Percentiles rank a stretch among this genome's conserved stretches.
Evolutionary conservation across 352 stramenopile species (phyloP).

Genomic region (Phytophthora parvispora): DNA sequence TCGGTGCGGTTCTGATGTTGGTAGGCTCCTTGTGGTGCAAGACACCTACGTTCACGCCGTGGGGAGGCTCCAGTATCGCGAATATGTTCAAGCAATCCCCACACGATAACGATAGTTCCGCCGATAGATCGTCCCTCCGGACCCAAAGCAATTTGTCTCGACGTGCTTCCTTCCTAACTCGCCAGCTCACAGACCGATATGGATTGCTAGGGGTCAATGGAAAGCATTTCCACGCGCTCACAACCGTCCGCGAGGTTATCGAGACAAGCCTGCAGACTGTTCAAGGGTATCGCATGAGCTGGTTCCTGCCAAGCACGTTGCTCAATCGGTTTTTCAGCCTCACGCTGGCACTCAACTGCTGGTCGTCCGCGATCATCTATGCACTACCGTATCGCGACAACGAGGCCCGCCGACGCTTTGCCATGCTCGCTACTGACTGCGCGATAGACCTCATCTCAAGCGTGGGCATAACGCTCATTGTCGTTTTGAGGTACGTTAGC

Average conservation of each 20-base stretch:
- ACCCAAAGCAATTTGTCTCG: neutral
- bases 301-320: slow-evolving; percentile 19
- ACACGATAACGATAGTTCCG: neutral
- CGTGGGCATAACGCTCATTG: slow-evolving; percentile 26
- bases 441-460: slow-evolving; percentile 43
- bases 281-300: slow-evolving; percentile 50
- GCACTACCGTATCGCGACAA: slow-evolving; percentile 11
- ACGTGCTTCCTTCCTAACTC: neutral
- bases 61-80: neutral
- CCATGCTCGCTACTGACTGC: slow-evolving; percentile 37
- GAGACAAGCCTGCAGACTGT: slow-evolving; percentile 40
- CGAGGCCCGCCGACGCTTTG: slow-evolving; percentile 30
- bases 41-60: neutral
- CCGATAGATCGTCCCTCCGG: neutral
- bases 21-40: neutral
- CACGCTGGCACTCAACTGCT: slow-evolving; percentile 39
- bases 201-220: slow-evolving; percentile 32
- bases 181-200: neutral
- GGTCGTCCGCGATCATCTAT: slow-evolving; percentile 33
- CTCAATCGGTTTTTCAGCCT: slow-evolving; percentile 37
- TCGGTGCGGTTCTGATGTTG: neutral
- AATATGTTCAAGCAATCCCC: neutral
- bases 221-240: slow-evolving; percentile 22
- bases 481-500: slow-evolving; percentile 27
- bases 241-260: slow-evolving; percentile 27